A percentile compares a stretch with the other conserved stretches of the same genome.
These are phyloP conservation scores for Chlamydomonas sphaeroides DNA, from an alignment of 139 green algal species.

Conservation along the genomic window DNA sequence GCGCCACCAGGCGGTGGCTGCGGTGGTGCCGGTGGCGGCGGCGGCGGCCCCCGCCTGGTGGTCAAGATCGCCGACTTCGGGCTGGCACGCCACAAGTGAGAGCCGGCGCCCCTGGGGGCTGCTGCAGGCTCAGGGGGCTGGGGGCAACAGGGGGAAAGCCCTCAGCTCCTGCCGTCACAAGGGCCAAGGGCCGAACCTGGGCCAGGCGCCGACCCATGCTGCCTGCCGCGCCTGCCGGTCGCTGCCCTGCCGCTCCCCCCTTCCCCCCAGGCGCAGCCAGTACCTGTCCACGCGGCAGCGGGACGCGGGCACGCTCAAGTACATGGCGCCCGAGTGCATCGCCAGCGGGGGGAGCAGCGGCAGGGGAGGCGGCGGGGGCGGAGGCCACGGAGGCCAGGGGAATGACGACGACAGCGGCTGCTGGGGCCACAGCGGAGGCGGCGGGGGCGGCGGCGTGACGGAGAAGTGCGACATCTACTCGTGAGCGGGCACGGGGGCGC, in stretches of 20 bases:
- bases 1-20: too few species aligned
- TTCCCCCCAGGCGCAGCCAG: neutral
- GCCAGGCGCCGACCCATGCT: too few species aligned
- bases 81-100: slow-evolving; percentile 21
- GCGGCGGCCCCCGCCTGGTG: neutral
- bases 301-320: slow-evolving; percentile 18
- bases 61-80: slow-evolving; percentile 38
- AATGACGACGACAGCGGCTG: neutral
- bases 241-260: too few species aligned
- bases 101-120: too few species aligned
- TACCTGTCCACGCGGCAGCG: slow-evolving; percentile 30
- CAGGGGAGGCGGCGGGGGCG: neutral
- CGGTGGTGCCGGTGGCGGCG: neutral
- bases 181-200: too few species aligned
- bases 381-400: neutral
- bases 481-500: neutral
- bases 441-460: neutral
- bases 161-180: too few species aligned
- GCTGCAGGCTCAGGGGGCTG: too few species aligned
- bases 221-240: too few species aligned
- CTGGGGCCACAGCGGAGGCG: neutral
- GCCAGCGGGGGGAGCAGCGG: neutral
- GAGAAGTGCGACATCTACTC: slow-evolving; percentile 36
- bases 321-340: slow-evolving; percentile 25
- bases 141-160: too few species aligned